Evolutionary conservation across 352 stramenopile species (phyloP).

Genomic region (Phytopythium ostracodes): DNA sequence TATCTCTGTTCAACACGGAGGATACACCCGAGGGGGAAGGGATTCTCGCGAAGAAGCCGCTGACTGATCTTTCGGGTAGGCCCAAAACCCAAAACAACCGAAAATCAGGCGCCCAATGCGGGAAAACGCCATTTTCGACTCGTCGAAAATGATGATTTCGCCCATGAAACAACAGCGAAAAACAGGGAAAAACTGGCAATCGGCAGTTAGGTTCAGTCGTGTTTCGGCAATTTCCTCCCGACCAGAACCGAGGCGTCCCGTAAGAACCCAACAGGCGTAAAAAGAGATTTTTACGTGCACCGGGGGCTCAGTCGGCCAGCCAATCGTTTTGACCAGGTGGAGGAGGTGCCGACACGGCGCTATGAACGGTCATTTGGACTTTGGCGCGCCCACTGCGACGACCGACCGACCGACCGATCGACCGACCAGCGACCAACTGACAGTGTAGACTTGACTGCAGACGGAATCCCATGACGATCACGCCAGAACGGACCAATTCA

Average conservation of each 20-base stretch:
- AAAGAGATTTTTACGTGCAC: constrained; percentile 2
- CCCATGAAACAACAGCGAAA: too few relatives aligned
- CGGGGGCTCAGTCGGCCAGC: background rate
- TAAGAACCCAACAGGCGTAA: background rate
- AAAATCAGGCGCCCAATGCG: too few relatives aligned
- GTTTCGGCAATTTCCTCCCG: background rate
- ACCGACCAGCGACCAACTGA: background rate
- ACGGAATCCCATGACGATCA: constrained; percentile 64
- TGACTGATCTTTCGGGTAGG: too few relatives aligned
- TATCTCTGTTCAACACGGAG: too few relatives aligned
- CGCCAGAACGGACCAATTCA: constrained; percentile 86
- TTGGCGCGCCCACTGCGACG: background rate
- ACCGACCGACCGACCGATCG: background rate
- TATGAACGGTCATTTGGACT: background rate
- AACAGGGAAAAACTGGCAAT: too few relatives aligned
- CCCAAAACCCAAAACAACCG: too few relatives aligned
- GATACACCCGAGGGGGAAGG: too few relatives aligned
- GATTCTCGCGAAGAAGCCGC: too few relatives aligned
- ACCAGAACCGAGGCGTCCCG: too few relatives aligned
- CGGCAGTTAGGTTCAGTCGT: too few relatives aligned
- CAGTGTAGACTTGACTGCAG: background rate
- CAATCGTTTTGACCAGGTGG: background rate
- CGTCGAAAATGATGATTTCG: too few relatives aligned
- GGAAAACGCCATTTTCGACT: too few relatives aligned
- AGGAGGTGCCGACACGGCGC: background rate